Conservation (phyloP, 176 grass and related monocot species). For the Eleusine coracana region DNA sequence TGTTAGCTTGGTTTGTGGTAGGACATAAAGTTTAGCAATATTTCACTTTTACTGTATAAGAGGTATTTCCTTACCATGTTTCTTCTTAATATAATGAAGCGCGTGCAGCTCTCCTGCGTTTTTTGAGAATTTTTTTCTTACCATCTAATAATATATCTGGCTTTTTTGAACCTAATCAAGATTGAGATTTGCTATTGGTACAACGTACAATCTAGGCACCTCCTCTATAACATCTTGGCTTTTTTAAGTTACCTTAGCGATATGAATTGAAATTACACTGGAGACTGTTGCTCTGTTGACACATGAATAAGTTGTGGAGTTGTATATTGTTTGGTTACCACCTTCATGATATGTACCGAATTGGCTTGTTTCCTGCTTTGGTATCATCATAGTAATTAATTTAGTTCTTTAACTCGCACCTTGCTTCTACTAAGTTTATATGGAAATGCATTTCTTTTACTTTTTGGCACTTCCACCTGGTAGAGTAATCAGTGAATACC, state of each 20-base stretch:
- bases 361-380: not conserved
- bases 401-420: not conserved
- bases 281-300: not conserved
- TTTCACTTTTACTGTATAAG: not conserved
- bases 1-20: conserved; percentile 15
- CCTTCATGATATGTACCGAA: not conserved
- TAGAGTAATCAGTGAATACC: not conserved
- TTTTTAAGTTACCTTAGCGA: not conserved
- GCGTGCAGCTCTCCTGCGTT: too few species aligned
- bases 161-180: conserved; percentile 12
- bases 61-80: conserved; percentile 23
- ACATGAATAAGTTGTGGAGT: conserved; percentile 4
- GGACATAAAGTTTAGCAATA: conserved; percentile 7
- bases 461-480: not conserved
- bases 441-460: not conserved
- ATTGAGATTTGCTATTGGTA: conserved; percentile 19
- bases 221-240: not conserved
- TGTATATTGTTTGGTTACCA: conserved; percentile 4
- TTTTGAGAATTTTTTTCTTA: conserved; percentile 8
- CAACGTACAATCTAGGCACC: not conserved
- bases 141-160: conserved; percentile 13
- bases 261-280: not conserved
- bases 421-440: conserved; percentile 26
- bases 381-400: not conserved
- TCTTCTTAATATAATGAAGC: too few species aligned